Conservation (phyloP, 225 moss, liverwort and hornwort genomes). For the Thuidium tamariscinum region DNA sequence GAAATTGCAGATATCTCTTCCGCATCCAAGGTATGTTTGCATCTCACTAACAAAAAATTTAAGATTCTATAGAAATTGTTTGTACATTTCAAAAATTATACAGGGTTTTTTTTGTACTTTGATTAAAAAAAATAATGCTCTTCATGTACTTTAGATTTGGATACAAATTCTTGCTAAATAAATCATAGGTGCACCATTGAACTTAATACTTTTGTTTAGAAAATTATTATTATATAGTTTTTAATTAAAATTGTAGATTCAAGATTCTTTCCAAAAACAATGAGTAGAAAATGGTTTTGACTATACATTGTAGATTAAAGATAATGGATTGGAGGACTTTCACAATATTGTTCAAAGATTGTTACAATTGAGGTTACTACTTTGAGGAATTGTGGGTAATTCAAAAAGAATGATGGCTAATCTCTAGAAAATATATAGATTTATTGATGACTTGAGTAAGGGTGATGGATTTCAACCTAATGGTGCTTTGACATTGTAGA, state of each 20-base stretch:
- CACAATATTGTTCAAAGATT: no score
- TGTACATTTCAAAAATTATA: accelerated
- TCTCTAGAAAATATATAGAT: no score
- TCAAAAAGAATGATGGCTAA: accelerated
- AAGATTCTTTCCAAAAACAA: not conserved
- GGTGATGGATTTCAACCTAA: no score
- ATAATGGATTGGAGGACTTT: not conserved
- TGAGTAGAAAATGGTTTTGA: not conserved
- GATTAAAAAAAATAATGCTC: no score
- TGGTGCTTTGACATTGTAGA: no score
- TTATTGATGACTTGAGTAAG: no score
- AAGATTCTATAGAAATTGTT: not conserved
- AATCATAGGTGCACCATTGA: not conserved
- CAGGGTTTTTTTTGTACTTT: not conserved
- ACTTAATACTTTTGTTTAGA: not conserved
- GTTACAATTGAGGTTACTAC: no score
- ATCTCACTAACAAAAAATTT: not conserved
- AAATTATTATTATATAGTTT: not conserved
- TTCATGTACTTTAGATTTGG: not conserved
- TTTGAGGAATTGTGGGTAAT: not conserved
- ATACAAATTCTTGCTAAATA: not conserved
- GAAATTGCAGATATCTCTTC: not conserved
- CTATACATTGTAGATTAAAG: not conserved
- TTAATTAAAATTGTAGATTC: accelerated
- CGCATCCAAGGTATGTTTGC: not conserved